phyloP scores from a whole-genome alignment of 106 monocot species.

The Dioscorea dumetorum region DNA sequence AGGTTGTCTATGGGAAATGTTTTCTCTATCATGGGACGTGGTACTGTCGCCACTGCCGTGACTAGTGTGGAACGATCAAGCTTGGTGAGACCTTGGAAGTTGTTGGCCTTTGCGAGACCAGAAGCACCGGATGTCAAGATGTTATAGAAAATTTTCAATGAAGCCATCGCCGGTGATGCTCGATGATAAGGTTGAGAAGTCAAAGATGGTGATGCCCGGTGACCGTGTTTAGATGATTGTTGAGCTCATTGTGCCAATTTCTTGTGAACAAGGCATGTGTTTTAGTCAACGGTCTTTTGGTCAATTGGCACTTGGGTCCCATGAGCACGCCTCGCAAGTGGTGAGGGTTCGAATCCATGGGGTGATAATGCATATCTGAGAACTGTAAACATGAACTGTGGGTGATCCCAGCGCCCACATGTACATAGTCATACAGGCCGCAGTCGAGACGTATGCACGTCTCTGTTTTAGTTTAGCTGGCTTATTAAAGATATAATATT shows the following conservation, averaged over 20 bases:
- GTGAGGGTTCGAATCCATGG: too few relatives aligned
- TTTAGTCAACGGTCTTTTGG: too few relatives aligned
- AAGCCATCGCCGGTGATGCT: conserved; percentile 70
- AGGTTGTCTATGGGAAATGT: too few relatives aligned
- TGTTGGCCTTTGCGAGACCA: conserved; percentile 60
- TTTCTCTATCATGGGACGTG: conserved; percentile 95
- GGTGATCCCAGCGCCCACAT: too few relatives aligned
- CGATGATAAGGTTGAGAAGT: conserved; percentile 71
- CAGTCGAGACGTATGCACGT: too few relatives aligned
- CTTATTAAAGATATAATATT: too few relatives aligned
- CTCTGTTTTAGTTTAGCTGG: too few relatives aligned
- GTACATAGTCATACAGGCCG: too few relatives aligned
- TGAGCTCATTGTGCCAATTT: conserved; percentile 62
- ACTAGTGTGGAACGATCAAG: conserved; percentile 73
- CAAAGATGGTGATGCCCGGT: conserved; percentile 87
- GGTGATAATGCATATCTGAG: too few relatives aligned
- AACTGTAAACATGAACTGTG: too few relatives aligned
- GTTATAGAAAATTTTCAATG: conserved; percentile 86
- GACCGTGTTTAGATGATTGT: conserved; percentile 69
- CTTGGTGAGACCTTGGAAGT: conserved; percentile 59
- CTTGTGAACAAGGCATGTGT: conserved; percentile 68
- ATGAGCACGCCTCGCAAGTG: too few relatives aligned
- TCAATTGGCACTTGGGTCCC: too few relatives aligned
- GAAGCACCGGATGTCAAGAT: conserved; percentile 67
- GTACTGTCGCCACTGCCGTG: conserved; percentile 82